A percentile compares a stretch with the other conserved stretches of the same genome.
Evolutionary conservation across 2,329 filamentous ascomycete genomes (phyloP).

Genomic region (Stemphylium beticola): DNA sequence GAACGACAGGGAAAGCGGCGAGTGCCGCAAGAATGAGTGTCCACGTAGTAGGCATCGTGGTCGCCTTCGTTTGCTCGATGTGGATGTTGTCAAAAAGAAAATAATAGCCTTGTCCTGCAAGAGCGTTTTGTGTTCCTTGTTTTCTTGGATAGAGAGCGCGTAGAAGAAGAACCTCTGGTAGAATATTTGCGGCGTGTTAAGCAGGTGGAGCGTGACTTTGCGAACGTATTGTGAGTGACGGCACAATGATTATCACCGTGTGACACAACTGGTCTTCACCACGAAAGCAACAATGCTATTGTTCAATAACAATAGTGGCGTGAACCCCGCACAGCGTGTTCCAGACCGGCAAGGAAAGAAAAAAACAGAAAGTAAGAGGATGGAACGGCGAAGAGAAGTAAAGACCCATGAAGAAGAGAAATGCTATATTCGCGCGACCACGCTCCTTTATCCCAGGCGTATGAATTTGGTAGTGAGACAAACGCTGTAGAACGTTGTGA

Average conservation of each 20-base stretch:
- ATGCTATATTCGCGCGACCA: slow-evolving; percentile 24
- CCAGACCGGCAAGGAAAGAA: slow-evolving; percentile 22
- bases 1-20: slow-evolving; percentile 24
- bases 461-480: slow-evolving; percentile 38
- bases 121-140: not conserved
- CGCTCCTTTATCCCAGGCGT: slow-evolving; percentile 42
- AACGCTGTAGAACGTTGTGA: slow-evolving; percentile 28
- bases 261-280: slow-evolving; percentile 34
- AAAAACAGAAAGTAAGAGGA: slow-evolving; percentile 19
- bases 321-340: slow-evolving; percentile 19
- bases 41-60: slow-evolving; percentile 29
- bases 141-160: not conserved
- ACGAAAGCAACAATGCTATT: slow-evolving; percentile 35
- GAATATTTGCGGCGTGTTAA: not conserved
- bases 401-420: slow-evolving; percentile 17
- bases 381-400: slow-evolving; percentile 20
- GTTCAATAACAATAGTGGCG: slow-evolving; percentile 31
- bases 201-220: slow-evolving; percentile 19
- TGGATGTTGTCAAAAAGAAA: not conserved
- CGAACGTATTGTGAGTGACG: slow-evolving; percentile 17
- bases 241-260: slow-evolving; percentile 19
- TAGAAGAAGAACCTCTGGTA: slow-evolving; percentile 2
- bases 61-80: slow-evolving; percentile 1
- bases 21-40: slow-evolving; percentile 23
- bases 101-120: slow-evolving; percentile 11